Percentiles rank a stretch among this genome's conserved stretches.
These are phyloP conservation scores for Hericium coralloides DNA, from an alignment of 768 basidiomycete species.

Conservation along the genomic window DNA sequence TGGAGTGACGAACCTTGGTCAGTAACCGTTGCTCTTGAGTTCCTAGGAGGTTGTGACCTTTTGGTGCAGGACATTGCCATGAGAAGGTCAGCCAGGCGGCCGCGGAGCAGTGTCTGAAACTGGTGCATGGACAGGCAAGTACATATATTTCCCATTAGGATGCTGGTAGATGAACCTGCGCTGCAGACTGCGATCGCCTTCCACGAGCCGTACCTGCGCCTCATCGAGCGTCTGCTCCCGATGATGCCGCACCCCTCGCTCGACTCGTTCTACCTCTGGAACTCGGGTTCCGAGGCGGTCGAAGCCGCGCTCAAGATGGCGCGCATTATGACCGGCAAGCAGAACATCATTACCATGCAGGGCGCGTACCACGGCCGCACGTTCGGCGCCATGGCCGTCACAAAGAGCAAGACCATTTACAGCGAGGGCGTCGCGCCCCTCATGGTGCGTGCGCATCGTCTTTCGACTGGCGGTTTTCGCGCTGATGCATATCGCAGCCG, in stretches of 20 bases:
- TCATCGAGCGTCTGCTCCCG: constrained; percentile 79
- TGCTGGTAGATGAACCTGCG: background rate
- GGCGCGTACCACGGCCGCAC: constrained; percentile 92
- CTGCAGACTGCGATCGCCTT: constrained; percentile 80
- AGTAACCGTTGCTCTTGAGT: background rate
- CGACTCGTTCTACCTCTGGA: constrained; percentile 97
- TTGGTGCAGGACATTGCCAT: constrained; percentile 70
- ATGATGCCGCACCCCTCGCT: constrained; percentile 87
- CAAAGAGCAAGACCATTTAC: constrained; percentile 91
- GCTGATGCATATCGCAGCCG: constrained; percentile 39
- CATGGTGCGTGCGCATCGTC: constrained; percentile 47
- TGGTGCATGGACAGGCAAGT: constrained; percentile 69
- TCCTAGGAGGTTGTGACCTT: background rate
- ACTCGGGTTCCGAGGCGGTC: constrained; percentile 90
- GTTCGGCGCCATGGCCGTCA: constrained; percentile 87
- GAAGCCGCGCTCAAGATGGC: constrained; percentile 89
- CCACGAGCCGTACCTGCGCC: constrained; percentile 76
- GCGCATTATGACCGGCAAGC: constrained; percentile 63
- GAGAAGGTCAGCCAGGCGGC: constrained; percentile 81
- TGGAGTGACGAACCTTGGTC: constrained; percentile 14
- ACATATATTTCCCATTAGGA: background rate
- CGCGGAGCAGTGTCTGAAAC: constrained; percentile 75
- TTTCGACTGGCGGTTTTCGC: background rate
- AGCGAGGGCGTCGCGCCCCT: constrained; percentile 69
- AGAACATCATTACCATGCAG: constrained; percentile 90